Evolutionary conservation across 331 rosid species (phyloP), one percentile per base, ranked within the genome.

Genomic region (Arachis monticola): DNA sequence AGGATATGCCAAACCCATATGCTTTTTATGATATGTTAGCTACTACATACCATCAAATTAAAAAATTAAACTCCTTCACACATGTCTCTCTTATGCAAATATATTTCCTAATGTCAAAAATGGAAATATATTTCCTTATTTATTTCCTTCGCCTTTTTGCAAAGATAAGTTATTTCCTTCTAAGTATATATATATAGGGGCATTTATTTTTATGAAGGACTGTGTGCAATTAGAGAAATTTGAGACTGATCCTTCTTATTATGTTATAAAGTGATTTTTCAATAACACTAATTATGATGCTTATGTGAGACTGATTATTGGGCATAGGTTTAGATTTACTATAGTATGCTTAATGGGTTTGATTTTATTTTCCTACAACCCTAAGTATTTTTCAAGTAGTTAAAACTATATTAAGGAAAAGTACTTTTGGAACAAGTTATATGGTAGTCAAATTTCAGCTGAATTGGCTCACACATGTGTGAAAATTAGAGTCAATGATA

Each of bases 1-100:
- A 5, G 80, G 5, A 76, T 76, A 76, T 67, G 74, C 80, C 61
- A 57, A 76, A 45, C 4, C 48, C 60, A 57, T 66, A 44, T 75
- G 56, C 78, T 17, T 17, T 17, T 17, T 17, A 58, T 70, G 3
- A 32, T 46, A 27, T 17, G 35, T 42, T 44, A 41, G 50, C 50
- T 17, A 17, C 22, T 17, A 35, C 48, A 2, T 58, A 0, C 11
- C 64, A 60, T 30, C 42, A 8, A 60, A 60, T 60, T 31, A 30
- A 60, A 60, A 35, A 35, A 35, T 35, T 35, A 35, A 35, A 35
- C 41, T 60, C 42, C 30, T 27, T 60, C 13, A 10, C 5, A 0
- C 30, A 2, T 35, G 1, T 58, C 40, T 58, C 42, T 60, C 1
- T 31, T 1, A 3, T 27, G 5, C 8, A 56, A 17, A 17, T 56